Evolutionary conservation across 495 filamentous ascomycete species (phyloP).

Genomic region (Hypoxylon perforatum): DNA sequence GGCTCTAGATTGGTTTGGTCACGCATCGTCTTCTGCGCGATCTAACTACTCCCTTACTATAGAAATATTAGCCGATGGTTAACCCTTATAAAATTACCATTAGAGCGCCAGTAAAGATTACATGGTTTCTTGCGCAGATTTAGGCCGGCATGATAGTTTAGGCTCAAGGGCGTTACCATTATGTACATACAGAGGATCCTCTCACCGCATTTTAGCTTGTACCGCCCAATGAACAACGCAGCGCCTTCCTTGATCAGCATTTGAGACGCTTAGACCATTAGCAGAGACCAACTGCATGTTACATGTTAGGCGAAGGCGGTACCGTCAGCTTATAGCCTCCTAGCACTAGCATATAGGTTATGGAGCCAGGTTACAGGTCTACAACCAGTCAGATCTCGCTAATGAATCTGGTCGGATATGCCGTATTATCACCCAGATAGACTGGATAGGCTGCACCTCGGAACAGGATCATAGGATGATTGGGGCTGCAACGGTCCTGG

Average conservation of each 20-base stretch:
- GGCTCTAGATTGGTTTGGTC: not conserved
- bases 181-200: not conserved
- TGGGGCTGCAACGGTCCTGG: not conserved
- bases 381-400: not conserved
- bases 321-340: not conserved
- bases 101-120: too few relatives aligned
- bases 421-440: not conserved
- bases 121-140: too few relatives aligned
- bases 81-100: too few relatives aligned
- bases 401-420: not conserved
- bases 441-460: not conserved
- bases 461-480: not conserved
- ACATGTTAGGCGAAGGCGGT: not conserved
- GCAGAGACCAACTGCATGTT: not conserved
- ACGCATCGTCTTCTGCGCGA: not conserved
- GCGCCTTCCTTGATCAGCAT: not conserved
- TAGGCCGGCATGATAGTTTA: too few relatives aligned
- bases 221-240: not conserved
- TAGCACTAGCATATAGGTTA: not conserved
- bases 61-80: too few relatives aligned
- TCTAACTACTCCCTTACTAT: not conserved
- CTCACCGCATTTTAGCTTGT: not conserved
- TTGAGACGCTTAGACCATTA: not conserved
- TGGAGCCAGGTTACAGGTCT: not conserved
- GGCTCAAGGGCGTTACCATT: not conserved